Evolutionary conservation across 2,329 filamentous ascomycete genomes (phyloP).

Genomic region (Botrytis sinoallii): DNA sequence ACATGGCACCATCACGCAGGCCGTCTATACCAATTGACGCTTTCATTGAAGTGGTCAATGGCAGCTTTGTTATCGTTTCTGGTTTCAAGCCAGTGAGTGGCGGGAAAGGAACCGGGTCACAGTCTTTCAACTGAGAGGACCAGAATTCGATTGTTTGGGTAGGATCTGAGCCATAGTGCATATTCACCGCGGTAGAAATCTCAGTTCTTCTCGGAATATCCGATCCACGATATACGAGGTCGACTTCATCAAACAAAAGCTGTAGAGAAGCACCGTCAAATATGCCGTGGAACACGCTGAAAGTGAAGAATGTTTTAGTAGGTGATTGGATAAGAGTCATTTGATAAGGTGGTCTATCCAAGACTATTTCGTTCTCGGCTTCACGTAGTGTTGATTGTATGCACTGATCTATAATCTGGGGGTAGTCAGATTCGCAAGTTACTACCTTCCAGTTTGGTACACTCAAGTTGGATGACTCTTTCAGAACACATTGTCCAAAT

Average conservation of each 20-base stretch:
- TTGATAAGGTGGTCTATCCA: not conserved
- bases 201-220: not conserved
- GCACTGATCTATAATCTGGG: not conserved
- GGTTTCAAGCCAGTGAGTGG: not conserved
- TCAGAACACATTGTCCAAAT: constrained; percentile 10
- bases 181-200: not conserved
- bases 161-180: not conserved
- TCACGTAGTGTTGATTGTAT: not conserved
- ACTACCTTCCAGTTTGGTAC: not conserved
- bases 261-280: constrained; percentile 9
- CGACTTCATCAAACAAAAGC: constrained; percentile 10
- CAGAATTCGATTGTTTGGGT: constrained; percentile 1
- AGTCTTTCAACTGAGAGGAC: constrained; percentile 1
- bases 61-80: not conserved
- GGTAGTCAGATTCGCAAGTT: not conserved
- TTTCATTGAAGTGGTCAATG: not conserved
- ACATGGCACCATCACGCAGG: constrained; percentile 3
- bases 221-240: not conserved
- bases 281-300: constrained; percentile 6
- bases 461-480: not conserved
- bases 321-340: constrained; percentile 5
- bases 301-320: not conserved
- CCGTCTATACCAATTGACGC: not conserved
- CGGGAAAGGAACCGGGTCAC: constrained; percentile 9
- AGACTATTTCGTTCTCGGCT: not conserved